Base-by-base conservation (phyloP, 305 asterid species). In the Solanum chacoense region DNA sequence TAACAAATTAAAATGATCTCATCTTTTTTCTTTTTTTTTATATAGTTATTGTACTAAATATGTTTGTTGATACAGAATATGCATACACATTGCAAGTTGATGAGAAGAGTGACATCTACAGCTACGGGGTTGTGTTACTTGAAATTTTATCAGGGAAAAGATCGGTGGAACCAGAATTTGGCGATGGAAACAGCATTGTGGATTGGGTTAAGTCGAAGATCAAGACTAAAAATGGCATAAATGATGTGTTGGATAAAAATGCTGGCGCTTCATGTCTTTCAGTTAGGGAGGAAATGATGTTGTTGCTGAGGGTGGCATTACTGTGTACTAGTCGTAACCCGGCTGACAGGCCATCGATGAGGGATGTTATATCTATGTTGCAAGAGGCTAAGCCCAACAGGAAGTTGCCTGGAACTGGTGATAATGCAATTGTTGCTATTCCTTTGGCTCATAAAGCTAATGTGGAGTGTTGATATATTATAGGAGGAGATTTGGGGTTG, bases 81-180 rank as follows among this genome's bases (percentile, higher is more conserved):
- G 99, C 98, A 2, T 96, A 96, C 91, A 95, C 99, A 0, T 89
- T 96, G 59, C 98, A 96, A 89, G 99, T 97, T 1, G 99, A 97
- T 11, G 99, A 95, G 91, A 97, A 96, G 93, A 97, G 99, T 85
- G 99, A 97, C 18, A 96, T 97, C 13, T 97, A 97, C 89, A 96
- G 99, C 89, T 97, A 90, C 4, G 99, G 99, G 2, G 98, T 97
- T n/a, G 95, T 97, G 88, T 45, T 97, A 90, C 85, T 97, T 95
- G 99, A 97, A 63, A 91, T 96, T 10, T 83, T 97, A 84, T 93
- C 98, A 0, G 98, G 99, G 5, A 94, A 91, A 91, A 83, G 97
- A 76, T 94, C 99, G 0, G 96, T 97, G 18, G 97, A 94, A 1
- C 18, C 98, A 0, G 98, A 96, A 38, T 97, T 96, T 38, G 99